Base-by-base conservation (phyloP, 1,284 basidiomycete genomes). In the Leucoagaricus sp. region DNA sequence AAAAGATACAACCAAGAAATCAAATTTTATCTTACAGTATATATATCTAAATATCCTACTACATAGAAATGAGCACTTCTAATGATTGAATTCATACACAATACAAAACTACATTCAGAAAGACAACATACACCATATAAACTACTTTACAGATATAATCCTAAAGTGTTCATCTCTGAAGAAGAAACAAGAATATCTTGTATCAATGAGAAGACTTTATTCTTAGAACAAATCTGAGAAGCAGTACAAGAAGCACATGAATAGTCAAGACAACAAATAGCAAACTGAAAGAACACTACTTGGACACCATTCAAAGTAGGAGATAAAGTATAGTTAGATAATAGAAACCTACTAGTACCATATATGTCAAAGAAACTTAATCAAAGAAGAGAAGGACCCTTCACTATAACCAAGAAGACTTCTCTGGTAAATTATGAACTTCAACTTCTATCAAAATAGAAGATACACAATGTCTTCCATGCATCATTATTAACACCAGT, bases 381-480 rank as follows among this genome's bases (percentile, higher is more conserved):
- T 19, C 55, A 66, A 23, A 66, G 65, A 52, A 51, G 60, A 9
- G 48, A 67, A 15, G 75, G 76, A 25, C 78, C 74, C 0, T 80
- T 67, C 62, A 53, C 53, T 7, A 65, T 79, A 26, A 45, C 52
- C 1, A 40, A 67, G 31, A 61, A 63, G 17, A 48, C 7, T 8
- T 8, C 8, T 12, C 36, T n/a, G 10, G 36, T 40, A n/a, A 40
- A 8, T n/a, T 40, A 40, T n/a, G 17, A 40, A n/a, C 36, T 40
- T 12, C 10, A 40, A 40, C n/a, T 40, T 8, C 36, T n/a, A 40
- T 5, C n/a, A 40, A 8, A 40, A 8, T 40, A n/a, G 36, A 40
- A 40, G 36, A 40, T 40, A n/a, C n/a, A n/a, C n/a, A n/a, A n/a
- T n/a, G n/a, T n/a, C n/a, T n/a, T n/a, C n/a, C n/a, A n/a, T n/a